Evolutionary conservation across 2,329 filamentous ascomycete species (phyloP), one percentile per base, ranked within the genome.

Genomic region (Phialophora expanda): DNA sequence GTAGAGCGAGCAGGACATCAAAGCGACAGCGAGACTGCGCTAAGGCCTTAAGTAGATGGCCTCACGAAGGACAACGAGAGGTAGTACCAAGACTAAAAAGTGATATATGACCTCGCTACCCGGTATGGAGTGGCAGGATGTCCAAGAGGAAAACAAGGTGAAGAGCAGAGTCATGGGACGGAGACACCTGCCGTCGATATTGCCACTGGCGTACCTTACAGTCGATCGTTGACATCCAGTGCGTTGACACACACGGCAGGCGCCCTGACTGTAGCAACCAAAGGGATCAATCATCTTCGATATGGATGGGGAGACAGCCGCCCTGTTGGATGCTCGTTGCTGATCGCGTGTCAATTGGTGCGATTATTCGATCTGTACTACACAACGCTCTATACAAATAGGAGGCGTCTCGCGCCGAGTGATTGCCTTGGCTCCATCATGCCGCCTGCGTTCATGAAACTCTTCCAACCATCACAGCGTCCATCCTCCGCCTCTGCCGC

Each of bases 401-500:
- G 48, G 14, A 20, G 48, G 48, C 26, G 22, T 26, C 48, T 24
- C 26, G 48, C 26, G 20, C 22, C 14, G 38, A 20, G 17, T 44
- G 38, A 44, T 44, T 8, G 2, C 17, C 38, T 44, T 8, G 38
- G 38, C 17, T 44, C 44, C 4, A 28, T 20, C 22, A 24, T 32
- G 32, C n/a, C 32, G 12, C 9, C 41, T 20, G 6, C 22, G 5
- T 54, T 62, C 60, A 61, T 54, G 24, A 53, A 7, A 28, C 14
- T 54, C 62, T 44, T 8, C 69, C 71, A 50, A 71, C 57, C 11
- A 62, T 60, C 5, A 66, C 67, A 41, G 76, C 76, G 65, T 78
- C 78, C 66, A 81, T 77, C 41, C 75, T 72, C 48, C 73, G 79
- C 72, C 80, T 75, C 69, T 82, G 80, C 69, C 76, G 78, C 22